Evolutionary conservation across 768 basidiomycete genomes (phyloP), one percentile per base, ranked within the genome.

Genomic region (Phanerodontia chrysosporium): DNA sequence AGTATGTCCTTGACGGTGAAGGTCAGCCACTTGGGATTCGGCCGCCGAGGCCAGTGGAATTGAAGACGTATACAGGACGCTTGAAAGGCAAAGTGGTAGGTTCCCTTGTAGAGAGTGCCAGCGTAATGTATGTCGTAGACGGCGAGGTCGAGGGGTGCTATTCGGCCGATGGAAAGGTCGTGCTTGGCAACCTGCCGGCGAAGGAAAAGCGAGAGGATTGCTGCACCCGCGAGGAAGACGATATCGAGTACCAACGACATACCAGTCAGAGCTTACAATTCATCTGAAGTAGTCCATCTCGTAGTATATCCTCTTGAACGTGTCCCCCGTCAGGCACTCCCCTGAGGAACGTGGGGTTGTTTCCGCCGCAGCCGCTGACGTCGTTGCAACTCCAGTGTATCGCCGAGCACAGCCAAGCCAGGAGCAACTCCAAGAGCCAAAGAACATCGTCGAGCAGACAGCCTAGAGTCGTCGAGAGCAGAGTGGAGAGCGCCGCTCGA

Each of bases 11-110:
- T 22, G 21, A 67, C 59, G 14, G 60, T 64, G 45, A 75, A 55
- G 8, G 73, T 69, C 14, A 71, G 54, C 67, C 74, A 76, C n/a
- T 67, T 69, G 2, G 73, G 74, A 27, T 66, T 57, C 2, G 66
- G 54, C 27, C 56, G 60, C 3, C 57, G 59, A 10, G 77, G 78
- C 9, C 71, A 36, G 58, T 73, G 69, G 29, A 77, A 59, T n/a
- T 35, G 53, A 51, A 77, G 36, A 29, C 48, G 59, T 0, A 65
- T 42, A 25, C 59, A 53, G 5, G 65, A 30, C 12, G 62, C 56
- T n/a, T 51, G 57, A 57, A 62, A 67, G 35, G 46, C 44, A 42
- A 62, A 65, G 52, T 60, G 54, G 54, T 65, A 67, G 6, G 62
- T 60, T 14, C 57, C 61, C 46, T 59, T 21, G 55, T 59, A 61